A percentile compares a stretch with the other conserved stretches of the same genome.
phyloP scores from a whole-genome alignment of 179 eudicot genomes.

The Heliamphora pulchella region DNA sequence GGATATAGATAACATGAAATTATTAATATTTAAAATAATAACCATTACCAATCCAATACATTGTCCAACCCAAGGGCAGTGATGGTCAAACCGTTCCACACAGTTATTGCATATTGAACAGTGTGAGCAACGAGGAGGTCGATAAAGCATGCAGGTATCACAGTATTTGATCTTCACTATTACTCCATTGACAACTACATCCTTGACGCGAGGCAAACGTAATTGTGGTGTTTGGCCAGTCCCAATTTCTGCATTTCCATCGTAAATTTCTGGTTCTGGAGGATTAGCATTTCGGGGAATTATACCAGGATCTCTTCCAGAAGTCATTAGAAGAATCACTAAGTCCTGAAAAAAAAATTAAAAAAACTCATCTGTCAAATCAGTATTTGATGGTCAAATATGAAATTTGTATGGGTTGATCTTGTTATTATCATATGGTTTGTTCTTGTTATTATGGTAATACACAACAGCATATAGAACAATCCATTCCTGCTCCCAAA shows the following conservation, averaged over 20 bases:
- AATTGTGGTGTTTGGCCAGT: constrained; percentile 31
- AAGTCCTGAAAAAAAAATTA: constrained; percentile 33
- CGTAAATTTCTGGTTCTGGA: constrained; percentile 40
- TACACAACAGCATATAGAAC: neutral
- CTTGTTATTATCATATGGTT: neutral
- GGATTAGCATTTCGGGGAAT: constrained; percentile 52
- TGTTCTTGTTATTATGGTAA: neutral
- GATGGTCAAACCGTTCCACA: constrained; percentile 61
- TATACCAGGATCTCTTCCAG: constrained; percentile 64
- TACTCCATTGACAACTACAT: constrained; percentile 39
- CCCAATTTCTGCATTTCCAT: constrained; percentile 23
- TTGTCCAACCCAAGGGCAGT: constrained; percentile 75
- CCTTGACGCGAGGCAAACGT: constrained; percentile 39
- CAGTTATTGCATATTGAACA: constrained; percentile 70
- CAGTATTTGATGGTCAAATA: constrained; percentile 2
- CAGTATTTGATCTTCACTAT: constrained; percentile 54
- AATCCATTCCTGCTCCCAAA: constrained; percentile 1
- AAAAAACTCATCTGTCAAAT: neutral
- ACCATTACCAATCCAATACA: constrained; percentile 50
- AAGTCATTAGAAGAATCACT: constrained; percentile 42
- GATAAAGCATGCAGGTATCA: constrained; percentile 56
- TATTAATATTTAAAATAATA: neutral
- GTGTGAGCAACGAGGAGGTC: constrained; percentile 66
- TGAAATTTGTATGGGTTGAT: neutral
- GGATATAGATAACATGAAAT: neutral